Evolutionary conservation across 208 protist genomes (phyloP), one percentile per base, ranked within the genome.

Genomic region (Trypanosoma caninum): DNA sequence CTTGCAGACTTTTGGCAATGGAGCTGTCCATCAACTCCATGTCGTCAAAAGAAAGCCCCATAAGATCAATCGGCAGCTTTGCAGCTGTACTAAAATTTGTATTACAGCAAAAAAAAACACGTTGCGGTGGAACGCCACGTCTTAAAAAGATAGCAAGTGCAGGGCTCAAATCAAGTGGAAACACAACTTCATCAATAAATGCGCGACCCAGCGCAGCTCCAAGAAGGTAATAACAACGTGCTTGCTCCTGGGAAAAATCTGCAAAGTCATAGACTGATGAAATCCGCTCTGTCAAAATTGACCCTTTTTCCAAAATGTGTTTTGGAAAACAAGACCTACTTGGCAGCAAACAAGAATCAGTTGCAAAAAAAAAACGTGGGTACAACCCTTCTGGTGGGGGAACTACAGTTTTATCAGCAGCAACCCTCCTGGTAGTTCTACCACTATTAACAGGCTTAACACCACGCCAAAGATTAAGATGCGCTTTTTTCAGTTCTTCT

Each of bases 141-240:
- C 72, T 74, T 1, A 95, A 56, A 56, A 91, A 95, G 23, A 83
- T 71, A n/a, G 74, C 69, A 10, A 95, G 53, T 3, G 83, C 83
- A 3, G 82, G 71, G 7, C 76, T 87, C 3, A 95, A 59, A 31
- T 78, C 75, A 4, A 95, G 69, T 18, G 88, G 88, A 30, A 94
- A 80, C 13, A 92, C 75, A 31, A 91, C 72, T 47, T 76, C 78
- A 46, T 95, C 88, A 0, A 81, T 27, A 60, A 95, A 95, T 9
- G 84, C 84, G 14, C 88, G 77, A 37, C 84, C 88, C 2, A 95
- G 73, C 6, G 81, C 84, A 41, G 78, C 78, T 45, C 88, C 88
- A n/a, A 91, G 56, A 31, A 77, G 54, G 54, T 92, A 95, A 66
- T 80, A 85, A 23, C 70, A 70, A 54, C 64, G 72, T 25, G 75